Evolutionary conservation across 208 protist genomes (phyloP).

Genomic region (Wallacemonas sp.): DNA sequence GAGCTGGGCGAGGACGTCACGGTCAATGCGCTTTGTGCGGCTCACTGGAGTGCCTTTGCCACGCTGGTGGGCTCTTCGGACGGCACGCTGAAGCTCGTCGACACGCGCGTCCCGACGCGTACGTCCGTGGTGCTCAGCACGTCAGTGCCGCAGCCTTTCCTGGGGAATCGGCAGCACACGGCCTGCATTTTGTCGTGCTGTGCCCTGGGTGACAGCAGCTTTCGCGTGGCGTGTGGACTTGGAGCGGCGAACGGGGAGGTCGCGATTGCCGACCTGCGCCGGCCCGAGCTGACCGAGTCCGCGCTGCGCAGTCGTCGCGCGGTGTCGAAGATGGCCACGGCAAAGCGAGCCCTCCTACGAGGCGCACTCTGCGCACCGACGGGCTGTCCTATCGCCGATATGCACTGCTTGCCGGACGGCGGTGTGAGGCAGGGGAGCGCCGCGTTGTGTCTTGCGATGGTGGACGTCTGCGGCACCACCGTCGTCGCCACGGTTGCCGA

Average conservation of each 20-base stretch:
- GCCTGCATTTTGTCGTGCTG: slow-evolving; percentile 72
- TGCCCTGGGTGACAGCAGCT: slow-evolving; percentile 39
- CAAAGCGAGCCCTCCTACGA: slow-evolving; percentile 18
- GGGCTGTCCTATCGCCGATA: slow-evolving; percentile 40
- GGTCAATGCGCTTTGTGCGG: slow-evolving; percentile 50
- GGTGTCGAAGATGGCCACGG: neutral
- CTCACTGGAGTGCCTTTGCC: slow-evolving; percentile 48
- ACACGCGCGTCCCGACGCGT: slow-evolving; percentile 47
- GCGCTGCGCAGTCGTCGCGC: slow-evolving; percentile 13
- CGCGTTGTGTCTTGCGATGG: slow-evolving; percentile 28
- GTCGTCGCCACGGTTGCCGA: slow-evolving; percentile 29
- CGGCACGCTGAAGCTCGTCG: slow-evolving; percentile 52
- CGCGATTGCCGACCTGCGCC: slow-evolving; percentile 60
- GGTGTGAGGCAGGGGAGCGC: neutral
- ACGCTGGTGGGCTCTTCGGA: slow-evolving; percentile 68
- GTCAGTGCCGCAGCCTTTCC: slow-evolving; percentile 33
- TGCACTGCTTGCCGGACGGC: slow-evolving; percentile 16
- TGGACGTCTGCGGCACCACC: slow-evolving; percentile 44
- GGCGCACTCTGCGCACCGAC: slow-evolving; percentile 32
- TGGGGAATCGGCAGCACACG: neutral
- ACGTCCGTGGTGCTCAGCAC: neutral
- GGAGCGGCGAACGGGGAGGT: slow-evolving; percentile 54
- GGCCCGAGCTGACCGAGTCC: slow-evolving; percentile 8
- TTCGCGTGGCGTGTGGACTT: slow-evolving; percentile 67
- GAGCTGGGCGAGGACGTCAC: slow-evolving; percentile 7